Evolutionary conservation across 805 yeast species (phyloP).

Genomic region (Yarrowia alimentaria): DNA sequence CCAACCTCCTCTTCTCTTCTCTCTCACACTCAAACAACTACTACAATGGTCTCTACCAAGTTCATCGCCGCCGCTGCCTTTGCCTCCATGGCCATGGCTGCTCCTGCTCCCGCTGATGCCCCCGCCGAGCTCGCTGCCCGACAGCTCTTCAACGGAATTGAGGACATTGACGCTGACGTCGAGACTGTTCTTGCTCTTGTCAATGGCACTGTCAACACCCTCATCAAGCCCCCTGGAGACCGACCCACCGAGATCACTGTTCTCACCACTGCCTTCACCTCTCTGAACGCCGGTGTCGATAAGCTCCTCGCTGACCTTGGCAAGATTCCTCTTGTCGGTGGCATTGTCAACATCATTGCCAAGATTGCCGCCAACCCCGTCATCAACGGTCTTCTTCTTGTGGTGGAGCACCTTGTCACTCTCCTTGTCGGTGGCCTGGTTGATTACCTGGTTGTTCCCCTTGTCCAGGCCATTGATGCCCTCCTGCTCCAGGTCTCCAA

Average conservation of each 20-base stretch:
- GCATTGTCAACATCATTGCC: conserved; percentile 1
- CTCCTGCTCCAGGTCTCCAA: conserved; percentile 15
- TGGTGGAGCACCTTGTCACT: conserved; percentile 11
- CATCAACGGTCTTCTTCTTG: conserved; percentile 19
- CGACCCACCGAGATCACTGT: conserved; percentile 15
- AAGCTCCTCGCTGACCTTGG: conserved; percentile 23
- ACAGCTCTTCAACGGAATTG: conserved; percentile 9
- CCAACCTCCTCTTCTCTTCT: background rate
- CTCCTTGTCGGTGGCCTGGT: conserved; percentile 23
- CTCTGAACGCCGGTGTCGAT: conserved; percentile 18
- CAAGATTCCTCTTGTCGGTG: conserved; percentile 10
- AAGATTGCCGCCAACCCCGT: conserved; percentile 23
- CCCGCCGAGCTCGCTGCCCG: conserved; percentile 5
- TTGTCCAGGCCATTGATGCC: conserved; percentile 25
- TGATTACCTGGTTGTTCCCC: conserved; percentile 24
- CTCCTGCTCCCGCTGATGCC: conserved; percentile 25
- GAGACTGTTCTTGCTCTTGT: conserved; percentile 13
- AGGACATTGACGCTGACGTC: conserved; percentile 17
- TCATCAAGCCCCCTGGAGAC: conserved; percentile 27
- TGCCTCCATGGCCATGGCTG: conserved; percentile 13
- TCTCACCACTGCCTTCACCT: conserved; percentile 3
- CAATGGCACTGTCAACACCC: conserved; percentile 7
- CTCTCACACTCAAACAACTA: background rate
- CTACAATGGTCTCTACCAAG: conserved; percentile 21
- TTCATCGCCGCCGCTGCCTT: conserved; percentile 4